Base-by-base conservation (phyloP, 371 early-diverging fungal species). In the Zychaea mexicana region DNA sequence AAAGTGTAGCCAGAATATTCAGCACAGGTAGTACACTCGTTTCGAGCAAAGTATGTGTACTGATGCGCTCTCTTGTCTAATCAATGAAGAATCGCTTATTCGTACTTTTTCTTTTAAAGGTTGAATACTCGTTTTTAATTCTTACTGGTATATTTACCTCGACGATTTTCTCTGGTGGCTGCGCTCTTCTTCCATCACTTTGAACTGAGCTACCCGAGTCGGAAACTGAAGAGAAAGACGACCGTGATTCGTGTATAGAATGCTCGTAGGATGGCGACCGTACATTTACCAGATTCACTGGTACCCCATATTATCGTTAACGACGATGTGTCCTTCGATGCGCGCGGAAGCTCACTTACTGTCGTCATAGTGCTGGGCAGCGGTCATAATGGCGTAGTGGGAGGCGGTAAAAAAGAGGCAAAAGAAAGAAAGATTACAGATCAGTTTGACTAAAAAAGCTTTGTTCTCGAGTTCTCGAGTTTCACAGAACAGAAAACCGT, bases 1-100 rank as follows among this genome's bases (percentile, higher is more conserved):
- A 61, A 12, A 30, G 6, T n/a, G 66, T 61, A 30, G 38, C 36
- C 8, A 61, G 6, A 27, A 66, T 38, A n/a, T 66, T 66, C 17
- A 61, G 28, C 0, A 61, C 36, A 8, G 66, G 66, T 22, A 66
- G 32, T 4, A 61, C 19, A 17, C 22, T 47, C 3, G 36, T 52
- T 12, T 22, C 24, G 22, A 61, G 52, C 10, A 61, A 26, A 22
- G 36, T 27, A 13, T 19, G 19, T 17, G 45, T 58, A 21, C 59
- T 28, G 45, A 58, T 30, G 7, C 45, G 28, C 15, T 58, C 59
- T 21, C 17, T 58, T 7, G 59, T 45, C 59, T 58, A 54, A 46
- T 46, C n/a, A 22, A 49, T 24, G 24, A 24, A 24, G 9, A 22
- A 22, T 22, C 7, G 7, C 19, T 46, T 46, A 7, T 46, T 1